phyloP scores from a whole-genome alignment of 176 grass and related monocot genomes.

The Ensete glaucum region DNA sequence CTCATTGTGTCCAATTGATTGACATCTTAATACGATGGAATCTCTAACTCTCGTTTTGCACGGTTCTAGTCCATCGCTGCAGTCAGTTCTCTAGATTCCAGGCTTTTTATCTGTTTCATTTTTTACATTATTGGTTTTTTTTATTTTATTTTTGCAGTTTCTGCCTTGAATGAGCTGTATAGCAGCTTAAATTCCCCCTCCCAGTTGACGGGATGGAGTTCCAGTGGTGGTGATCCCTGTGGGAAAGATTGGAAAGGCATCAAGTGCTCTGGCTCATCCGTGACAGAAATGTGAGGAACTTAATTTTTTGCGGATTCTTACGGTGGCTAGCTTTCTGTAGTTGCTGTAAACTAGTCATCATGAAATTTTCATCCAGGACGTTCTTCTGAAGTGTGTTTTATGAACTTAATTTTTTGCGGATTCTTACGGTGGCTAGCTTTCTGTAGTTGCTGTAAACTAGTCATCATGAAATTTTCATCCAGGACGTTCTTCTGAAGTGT shows the following conservation, averaged over 20 bases:
- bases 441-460: neutral
- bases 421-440: neutral
- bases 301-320: conserved; percentile 5
- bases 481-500: neutral
- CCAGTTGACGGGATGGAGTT: conserved; percentile 52
- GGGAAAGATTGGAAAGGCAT: conserved; percentile 61
- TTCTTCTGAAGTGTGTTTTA: too few species aligned
- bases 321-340: neutral
- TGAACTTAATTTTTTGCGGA: conserved; percentile 11
- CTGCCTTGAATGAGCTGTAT: conserved; percentile 74
- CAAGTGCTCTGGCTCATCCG: conserved; percentile 58
- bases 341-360: neutral
- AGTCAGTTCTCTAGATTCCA: neutral
- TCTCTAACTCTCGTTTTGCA: too few species aligned
- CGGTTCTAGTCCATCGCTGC: too few species aligned
- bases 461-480: neutral
- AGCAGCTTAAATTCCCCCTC: conserved; percentile 61
- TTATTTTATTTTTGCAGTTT: conserved; percentile 32
- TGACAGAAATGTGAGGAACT: conserved; percentile 65
- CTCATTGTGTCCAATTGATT: neutral
- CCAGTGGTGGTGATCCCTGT: conserved; percentile 65
- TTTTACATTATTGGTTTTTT: neutral
- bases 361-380: neutral
- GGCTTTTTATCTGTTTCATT: neutral
- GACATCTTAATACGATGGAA: neutral